Base-by-base conservation (phyloP, 441 rosid species). In the Populus hybrid region DNA sequence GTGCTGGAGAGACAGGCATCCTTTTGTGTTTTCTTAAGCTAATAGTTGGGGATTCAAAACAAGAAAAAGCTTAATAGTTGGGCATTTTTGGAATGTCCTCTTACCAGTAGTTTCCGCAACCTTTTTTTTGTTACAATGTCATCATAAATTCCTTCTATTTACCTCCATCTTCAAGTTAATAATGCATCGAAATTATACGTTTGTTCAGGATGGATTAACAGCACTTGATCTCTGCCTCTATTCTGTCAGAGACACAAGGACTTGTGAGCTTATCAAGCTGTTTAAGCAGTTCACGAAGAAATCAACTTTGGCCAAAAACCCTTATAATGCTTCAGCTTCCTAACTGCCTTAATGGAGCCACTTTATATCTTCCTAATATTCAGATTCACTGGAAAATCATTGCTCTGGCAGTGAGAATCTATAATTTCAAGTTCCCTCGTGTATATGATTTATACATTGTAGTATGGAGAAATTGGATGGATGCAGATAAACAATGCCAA, bases 221-320 rank as follows among this genome's bases (percentile, higher is more conserved):
- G 96, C 98, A 20, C 87, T 92, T 2, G 94, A 93, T 71, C 90
- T 95, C 61, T 93, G 99, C 87, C 93, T 92, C 42, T 84, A 84
- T 81, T 87, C 82, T 12, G 98, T 96, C 63, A 82, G 78, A 80
- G 89, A 84, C 79, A 71, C 86, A 16, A 87, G 89, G 84, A 89
- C 94, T 34, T 92, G 84, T 36, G 95, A 90, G 81, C 81, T 95
- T 77, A 87, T 93, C 87, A 90, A 89, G 85, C 78, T 93, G 78
- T 84, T 93, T 90, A 93, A 91, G 88, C 90, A 75, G 82, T 83
- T 87, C 79, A 91, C 91, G 10, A 81, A 74, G 84, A 75, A 81
- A 50, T 67, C 66, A 32, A 64, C 68, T 16, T 26, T 3, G 21
- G 70, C 50, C 46, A 18, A 38, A 36, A 74, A 38, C 11, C 30